These are phyloP conservation scores for Saxophila tyrrhenica DNA, from an alignment of 495 filamentous ascomycete species.

Conservation along the genomic window DNA sequence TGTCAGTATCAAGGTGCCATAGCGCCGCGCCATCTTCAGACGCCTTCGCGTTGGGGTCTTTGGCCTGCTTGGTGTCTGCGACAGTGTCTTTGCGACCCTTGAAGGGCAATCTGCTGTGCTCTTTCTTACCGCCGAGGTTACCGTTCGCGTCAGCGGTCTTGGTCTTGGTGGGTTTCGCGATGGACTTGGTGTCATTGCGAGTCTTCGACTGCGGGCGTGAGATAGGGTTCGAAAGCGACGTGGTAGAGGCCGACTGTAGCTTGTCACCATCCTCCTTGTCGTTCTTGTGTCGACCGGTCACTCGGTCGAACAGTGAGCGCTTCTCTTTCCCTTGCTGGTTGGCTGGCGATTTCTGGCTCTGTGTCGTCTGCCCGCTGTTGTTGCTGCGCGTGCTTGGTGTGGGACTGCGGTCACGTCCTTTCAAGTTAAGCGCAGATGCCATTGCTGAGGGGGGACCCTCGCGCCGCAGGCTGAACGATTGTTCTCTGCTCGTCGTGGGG, in stretches of 20 bases:
- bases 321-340: conserved; percentile 36
- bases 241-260: conserved; percentile 11
- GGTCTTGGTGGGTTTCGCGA: conserved; percentile 10
- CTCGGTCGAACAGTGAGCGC: conserved; percentile 52
- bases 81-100: conserved; percentile 11
- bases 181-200: conserved; percentile 15
- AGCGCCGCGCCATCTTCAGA: conserved; percentile 25
- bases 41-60: conserved; percentile 26
- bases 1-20: conserved; percentile 72
- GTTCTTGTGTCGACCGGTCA: conserved; percentile 48
- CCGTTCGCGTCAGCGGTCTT: conserved; percentile 3
- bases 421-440: conserved; percentile 38
- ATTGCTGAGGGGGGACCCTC: conserved; percentile 31
- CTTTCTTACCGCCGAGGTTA: conserved; percentile 2
- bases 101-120: conserved; percentile 19
- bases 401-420: conserved; percentile 58
- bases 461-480: conserved; percentile 47
- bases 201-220: conserved; percentile 6
- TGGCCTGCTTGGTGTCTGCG: conserved; percentile 11
- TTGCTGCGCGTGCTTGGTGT: conserved; percentile 55
- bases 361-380: conserved; percentile 33
- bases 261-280: conserved; percentile 39
- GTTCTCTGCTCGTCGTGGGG: conserved; percentile 58
- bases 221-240: conserved; percentile 5
- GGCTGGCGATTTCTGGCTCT: conserved; percentile 23